Conservation (phyloP, 1,139 yeast species). For the Arxiozyma heterogenica region DNA sequence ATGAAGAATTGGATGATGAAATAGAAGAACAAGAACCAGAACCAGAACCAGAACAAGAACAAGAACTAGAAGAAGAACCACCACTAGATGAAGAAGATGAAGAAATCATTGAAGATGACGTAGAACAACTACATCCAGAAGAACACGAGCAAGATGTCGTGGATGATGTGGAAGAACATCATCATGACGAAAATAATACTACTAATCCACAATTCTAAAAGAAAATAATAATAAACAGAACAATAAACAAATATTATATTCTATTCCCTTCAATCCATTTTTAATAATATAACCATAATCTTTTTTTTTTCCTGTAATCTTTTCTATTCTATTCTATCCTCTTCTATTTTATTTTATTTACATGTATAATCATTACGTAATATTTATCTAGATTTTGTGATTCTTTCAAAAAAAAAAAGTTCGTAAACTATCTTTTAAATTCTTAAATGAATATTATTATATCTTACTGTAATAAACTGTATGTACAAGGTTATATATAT, state of each 20-base stretch:
- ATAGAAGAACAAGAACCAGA: conserved; percentile 13
- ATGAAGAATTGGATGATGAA: conserved; percentile 42
- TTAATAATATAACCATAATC: no score
- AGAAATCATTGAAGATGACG: conserved; percentile 4
- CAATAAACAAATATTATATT: no score
- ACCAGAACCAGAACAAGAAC: not conserved
- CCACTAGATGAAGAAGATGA: conserved; percentile 7
- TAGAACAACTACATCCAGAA: conserved; percentile 6
- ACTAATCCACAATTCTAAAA: not conserved
- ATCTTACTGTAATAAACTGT: not conserved
- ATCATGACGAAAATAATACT: not conserved
- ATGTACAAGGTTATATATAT: not conserved
- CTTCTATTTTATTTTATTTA: not conserved
- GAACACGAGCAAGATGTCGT: conserved; percentile 1
- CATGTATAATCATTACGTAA: no score
- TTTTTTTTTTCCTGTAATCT: not conserved
- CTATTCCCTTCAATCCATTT: not conserved
- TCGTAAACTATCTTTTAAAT: not conserved
- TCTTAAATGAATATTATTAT: not conserved
- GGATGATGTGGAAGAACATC: conserved; percentile 1
- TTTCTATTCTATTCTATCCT: not conserved
- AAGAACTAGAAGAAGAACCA: conserved; percentile 7
- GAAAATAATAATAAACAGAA: no score
- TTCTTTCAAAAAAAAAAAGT: not conserved
- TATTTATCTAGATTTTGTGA: not conserved